phyloP scores from a whole-genome alignment of 2,329 filamentous ascomycete genomes.

The Talaromyces sp. region DNA sequence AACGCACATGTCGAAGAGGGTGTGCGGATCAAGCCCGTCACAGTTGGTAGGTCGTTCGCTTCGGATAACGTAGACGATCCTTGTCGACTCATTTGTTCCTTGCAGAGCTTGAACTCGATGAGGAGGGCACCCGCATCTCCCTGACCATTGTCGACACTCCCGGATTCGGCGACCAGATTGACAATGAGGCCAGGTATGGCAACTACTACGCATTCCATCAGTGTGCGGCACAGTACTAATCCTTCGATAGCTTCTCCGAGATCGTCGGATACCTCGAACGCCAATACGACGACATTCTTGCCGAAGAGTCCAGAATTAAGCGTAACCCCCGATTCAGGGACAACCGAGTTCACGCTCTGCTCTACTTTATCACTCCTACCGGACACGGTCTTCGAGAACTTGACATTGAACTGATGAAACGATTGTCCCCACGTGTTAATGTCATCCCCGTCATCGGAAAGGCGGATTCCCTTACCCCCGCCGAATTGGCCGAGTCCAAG shows the following conservation, averaged over 20 bases:
- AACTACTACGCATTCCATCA: not conserved
- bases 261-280: conserved; percentile 98
- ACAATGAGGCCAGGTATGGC: conserved; percentile 90
- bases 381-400: conserved; percentile 97
- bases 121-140: conserved; percentile 96
- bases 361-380: conserved; percentile 99
- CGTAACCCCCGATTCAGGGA: conserved; percentile 99
- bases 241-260: conserved; percentile 71
- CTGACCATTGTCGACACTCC: conserved; percentile 98
- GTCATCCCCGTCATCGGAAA: conserved; percentile 99
- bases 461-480: conserved; percentile 92
- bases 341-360: conserved; percentile 94
- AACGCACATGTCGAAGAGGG: conserved; percentile 91
- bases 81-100: conserved; percentile 23
- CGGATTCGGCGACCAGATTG: conserved; percentile 96
- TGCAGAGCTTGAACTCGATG: conserved; percentile 86
- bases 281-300: conserved; percentile 99
- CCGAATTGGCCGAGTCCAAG: conserved; percentile 97
- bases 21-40: conserved; percentile 97
- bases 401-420: conserved; percentile 99
- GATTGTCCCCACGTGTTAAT: conserved; percentile 94
- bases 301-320: conserved; percentile 99
- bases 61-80: conserved; percentile 1
- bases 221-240: conserved; percentile 8
- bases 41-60: conserved; percentile 66